phyloP scores from a whole-genome alignment of 179 eudicot species.

The Patellifolia procumbens region DNA sequence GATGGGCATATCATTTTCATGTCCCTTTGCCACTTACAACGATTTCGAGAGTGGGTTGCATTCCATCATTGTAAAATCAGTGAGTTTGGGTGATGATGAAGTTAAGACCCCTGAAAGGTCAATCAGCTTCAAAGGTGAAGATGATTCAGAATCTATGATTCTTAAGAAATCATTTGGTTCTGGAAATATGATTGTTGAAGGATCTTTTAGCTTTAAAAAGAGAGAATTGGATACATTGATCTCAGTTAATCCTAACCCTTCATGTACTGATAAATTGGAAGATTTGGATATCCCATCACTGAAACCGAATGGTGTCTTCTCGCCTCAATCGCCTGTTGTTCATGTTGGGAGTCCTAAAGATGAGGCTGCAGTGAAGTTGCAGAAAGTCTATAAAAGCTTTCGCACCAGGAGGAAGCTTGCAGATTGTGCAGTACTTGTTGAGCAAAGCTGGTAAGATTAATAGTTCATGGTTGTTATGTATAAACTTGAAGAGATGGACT shows the following conservation, averaged over 20 bases:
- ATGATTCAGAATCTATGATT: conserved; percentile 37
- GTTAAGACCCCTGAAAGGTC: conserved; percentile 46
- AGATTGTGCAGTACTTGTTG: conserved; percentile 92
- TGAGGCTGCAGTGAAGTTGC: conserved; percentile 82
- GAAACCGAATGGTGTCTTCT: conserved; percentile 8
- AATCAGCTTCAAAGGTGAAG: conserved; percentile 45
- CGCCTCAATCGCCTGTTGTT: conserved; percentile 24
- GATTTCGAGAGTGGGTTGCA: conserved; percentile 56
- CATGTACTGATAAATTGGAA: neutral
- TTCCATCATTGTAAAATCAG: conserved; percentile 49
- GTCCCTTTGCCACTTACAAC: conserved; percentile 43
- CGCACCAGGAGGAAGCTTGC: conserved; percentile 92
- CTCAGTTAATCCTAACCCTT: conserved; percentile 32
- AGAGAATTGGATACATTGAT: conserved; percentile 40
- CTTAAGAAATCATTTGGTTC: conserved; percentile 42
- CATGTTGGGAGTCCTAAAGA: conserved; percentile 62
- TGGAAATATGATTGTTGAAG: conserved; percentile 46
- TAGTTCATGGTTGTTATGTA: neutral
- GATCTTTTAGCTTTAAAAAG: conserved; percentile 57
- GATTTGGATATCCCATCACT: conserved; percentile 15
- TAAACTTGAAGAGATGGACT: neutral
- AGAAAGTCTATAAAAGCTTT: conserved; percentile 94
- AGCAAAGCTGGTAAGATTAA: conserved; percentile 75
- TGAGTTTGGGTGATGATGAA: conserved; percentile 42
- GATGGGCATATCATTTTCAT: conserved; percentile 71